Evolutionary conservation across 139 green algal species (phyloP), one percentile per base, ranked within the genome.

Genomic region (Chlamydomonas incerta): DNA sequence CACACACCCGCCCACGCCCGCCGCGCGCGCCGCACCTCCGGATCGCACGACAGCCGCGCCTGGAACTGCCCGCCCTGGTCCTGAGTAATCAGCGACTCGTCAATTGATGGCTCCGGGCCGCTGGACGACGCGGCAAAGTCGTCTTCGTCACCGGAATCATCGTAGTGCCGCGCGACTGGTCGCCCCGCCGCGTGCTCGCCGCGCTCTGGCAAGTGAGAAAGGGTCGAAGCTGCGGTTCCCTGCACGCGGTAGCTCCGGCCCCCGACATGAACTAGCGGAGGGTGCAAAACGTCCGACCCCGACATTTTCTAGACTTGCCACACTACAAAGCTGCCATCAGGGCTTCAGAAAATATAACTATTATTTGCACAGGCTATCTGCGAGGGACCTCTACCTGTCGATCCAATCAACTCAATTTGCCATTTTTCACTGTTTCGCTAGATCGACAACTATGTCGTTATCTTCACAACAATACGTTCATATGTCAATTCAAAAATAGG

Each of bases 81-180:
- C 34, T 77, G 68, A 55, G 67, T n/a, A 8, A 86, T 79, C 17
- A 77, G 69, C 8, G 80, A 86, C 33, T 79, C 80, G 52, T 86
- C 80, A 14, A 86, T 80, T 35, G 21, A 31, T 6, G 67, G 67
- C 6, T 46, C 80, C 3, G 46, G n/a, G 3, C 31, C 18, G 15
- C 5, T 50, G 3, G 50, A 50, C 9, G 21, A 33, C 2, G 35
- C 11, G 8, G 47, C 50, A 24, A 50, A 55, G 28, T 77, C 58
- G 11, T 72, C 41, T 1, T 74, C 21, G 13, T 52, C 68, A 0
- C 69, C 68, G n/a, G n/a, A n/a, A 17, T 80, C 68, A 8, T 86
- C 68, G n/a, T 79, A 33, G 31, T 41, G 72, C 31, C 80, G 69
- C 14, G 47, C 41, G 5, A 50, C 41, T 50, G 41, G 41, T 13